Conservation (phyloP, 208 protist species). For the Leishmania martiniquensis region DNA sequence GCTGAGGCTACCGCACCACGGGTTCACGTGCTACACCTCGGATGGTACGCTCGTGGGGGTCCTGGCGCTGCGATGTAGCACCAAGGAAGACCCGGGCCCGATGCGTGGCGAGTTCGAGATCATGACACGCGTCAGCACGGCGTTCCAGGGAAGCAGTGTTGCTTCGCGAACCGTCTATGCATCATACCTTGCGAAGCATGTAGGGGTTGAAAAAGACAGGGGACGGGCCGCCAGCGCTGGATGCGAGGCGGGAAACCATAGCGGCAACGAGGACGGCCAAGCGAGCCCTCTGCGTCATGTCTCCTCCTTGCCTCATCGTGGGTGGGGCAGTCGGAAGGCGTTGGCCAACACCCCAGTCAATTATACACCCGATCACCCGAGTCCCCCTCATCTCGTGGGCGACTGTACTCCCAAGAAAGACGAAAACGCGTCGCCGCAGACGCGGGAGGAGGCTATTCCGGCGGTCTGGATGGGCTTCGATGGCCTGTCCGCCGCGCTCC, state of each 20-base stretch:
- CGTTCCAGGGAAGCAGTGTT: constrained; percentile 15
- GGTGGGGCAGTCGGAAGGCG: neutral
- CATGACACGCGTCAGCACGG: constrained; percentile 13
- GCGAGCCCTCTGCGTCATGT: constrained; percentile 13
- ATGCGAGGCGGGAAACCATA: constrained; percentile 1
- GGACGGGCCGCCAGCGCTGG: neutral
- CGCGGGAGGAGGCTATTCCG: constrained; percentile 8
- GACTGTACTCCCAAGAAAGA: constrained; percentile 32
- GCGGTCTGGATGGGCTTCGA: constrained; percentile 80
- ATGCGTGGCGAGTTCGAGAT: constrained; percentile 43
- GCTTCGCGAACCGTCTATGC: constrained; percentile 31
- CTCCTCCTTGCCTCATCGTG: constrained; percentile 4
- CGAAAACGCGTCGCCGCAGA: neutral
- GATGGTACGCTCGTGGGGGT: constrained; percentile 44
- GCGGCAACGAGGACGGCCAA: neutral
- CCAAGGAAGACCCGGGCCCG: constrained; percentile 18
- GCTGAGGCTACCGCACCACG: constrained; percentile 71
- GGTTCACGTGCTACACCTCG: constrained; percentile 66
- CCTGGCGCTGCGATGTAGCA: constrained; percentile 54
- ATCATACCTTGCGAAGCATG: constrained; percentile 29
- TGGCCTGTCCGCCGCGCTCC: constrained; percentile 23
- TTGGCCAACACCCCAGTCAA: constrained; percentile 13
- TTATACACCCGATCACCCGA: constrained; percentile 39
- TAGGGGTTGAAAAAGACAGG: constrained; percentile 19
- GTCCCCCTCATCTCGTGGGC: constrained; percentile 32